Evolutionary conservation across 1,284 basidiomycete species (phyloP).

Genomic region (Puccinia polysora): DNA sequence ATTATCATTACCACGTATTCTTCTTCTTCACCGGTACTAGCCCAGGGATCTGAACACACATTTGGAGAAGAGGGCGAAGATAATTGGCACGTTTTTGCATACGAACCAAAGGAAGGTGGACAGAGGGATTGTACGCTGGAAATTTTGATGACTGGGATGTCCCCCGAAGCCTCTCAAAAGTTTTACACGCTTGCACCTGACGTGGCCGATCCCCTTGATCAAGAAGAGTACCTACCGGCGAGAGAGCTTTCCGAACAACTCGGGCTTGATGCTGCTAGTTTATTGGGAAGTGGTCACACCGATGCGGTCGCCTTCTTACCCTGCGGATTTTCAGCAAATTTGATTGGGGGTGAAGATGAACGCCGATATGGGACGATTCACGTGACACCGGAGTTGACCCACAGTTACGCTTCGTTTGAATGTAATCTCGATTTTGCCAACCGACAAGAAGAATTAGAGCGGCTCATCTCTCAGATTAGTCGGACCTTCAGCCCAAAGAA

Average conservation of each 20-base stretch:
- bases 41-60: constrained; percentile 80
- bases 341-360: constrained; percentile 65
- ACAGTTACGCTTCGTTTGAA: constrained; percentile 97
- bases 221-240: constrained; percentile 62
- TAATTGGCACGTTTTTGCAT: constrained; percentile 77
- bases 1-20: no score
- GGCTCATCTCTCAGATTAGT: constrained; percentile 83
- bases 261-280: constrained; percentile 81
- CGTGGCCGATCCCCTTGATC: constrained; percentile 44
- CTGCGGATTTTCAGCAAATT: constrained; percentile 95
- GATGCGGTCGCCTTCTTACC: constrained; percentile 93
- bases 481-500: constrained; percentile 85
- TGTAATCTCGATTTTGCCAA: constrained; percentile 80
- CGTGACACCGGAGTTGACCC: constrained; percentile 94
- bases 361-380: constrained; percentile 98
- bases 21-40: constrained; percentile 56
- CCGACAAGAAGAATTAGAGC: constrained; percentile 58
- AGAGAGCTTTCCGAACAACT: constrained; percentile 65
- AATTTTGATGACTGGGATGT: constrained; percentile 95
- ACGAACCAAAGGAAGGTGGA: constrained; percentile 45
- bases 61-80: constrained; percentile 97
- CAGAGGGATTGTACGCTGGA: constrained; percentile 84
- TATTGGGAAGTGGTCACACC: constrained; percentile 69
- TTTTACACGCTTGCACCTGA: constrained; percentile 62
- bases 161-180: constrained; percentile 65